A percentile compares a stretch with the other conserved stretches of the same genome.
Evolutionary conservation across 768 basidiomycete species (phyloP).

Genomic region (Epithele typhae): DNA sequence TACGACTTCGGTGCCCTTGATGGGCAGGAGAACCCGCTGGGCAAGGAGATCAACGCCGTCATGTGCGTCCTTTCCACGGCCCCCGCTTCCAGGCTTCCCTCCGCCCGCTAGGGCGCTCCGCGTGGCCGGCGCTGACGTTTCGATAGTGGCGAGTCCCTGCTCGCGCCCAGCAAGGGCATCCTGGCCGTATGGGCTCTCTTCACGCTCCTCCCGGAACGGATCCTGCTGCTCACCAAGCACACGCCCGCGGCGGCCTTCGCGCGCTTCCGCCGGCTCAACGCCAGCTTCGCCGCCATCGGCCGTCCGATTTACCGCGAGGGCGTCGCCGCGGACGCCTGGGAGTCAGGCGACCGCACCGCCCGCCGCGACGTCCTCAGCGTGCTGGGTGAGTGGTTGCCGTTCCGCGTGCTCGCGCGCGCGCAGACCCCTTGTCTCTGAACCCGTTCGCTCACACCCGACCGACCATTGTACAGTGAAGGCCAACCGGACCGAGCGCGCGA

Average conservation of each 20-base stretch:
- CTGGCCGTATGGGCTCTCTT: conserved; percentile 13
- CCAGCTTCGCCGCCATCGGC: conserved; percentile 7
- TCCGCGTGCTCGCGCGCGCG: too few species aligned
- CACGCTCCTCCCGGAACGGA: conserved; percentile 13
- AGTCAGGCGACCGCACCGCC: not conserved
- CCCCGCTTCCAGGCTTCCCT: too few species aligned
- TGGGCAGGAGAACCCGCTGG: conserved; percentile 1
- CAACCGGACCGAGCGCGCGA: conserved; percentile 11
- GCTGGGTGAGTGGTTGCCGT: conserved; percentile 1
- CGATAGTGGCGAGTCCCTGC: conserved; percentile 4
- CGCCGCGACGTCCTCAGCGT: conserved; percentile 16
- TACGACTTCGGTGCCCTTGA: conserved; percentile 15
- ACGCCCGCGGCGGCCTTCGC: conserved; percentile 6
- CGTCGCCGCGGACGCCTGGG: conserved; percentile 1
- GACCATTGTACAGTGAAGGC: conserved; percentile 14
- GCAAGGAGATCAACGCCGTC: conserved; percentile 13
- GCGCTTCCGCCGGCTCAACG: conserved; percentile 2
- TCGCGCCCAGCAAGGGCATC: conserved; percentile 1
- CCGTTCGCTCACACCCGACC: too few species aligned
- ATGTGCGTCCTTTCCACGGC: too few species aligned
- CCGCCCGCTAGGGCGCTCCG: too few species aligned
- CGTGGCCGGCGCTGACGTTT: too few species aligned
- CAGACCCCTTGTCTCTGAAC: too few species aligned
- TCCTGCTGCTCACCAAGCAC: conserved; percentile 10
- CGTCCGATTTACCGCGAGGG: not conserved